phyloP scores from a whole-genome alignment of 2,329 filamentous ascomycete species.

The Hypocreales sp. region DNA sequence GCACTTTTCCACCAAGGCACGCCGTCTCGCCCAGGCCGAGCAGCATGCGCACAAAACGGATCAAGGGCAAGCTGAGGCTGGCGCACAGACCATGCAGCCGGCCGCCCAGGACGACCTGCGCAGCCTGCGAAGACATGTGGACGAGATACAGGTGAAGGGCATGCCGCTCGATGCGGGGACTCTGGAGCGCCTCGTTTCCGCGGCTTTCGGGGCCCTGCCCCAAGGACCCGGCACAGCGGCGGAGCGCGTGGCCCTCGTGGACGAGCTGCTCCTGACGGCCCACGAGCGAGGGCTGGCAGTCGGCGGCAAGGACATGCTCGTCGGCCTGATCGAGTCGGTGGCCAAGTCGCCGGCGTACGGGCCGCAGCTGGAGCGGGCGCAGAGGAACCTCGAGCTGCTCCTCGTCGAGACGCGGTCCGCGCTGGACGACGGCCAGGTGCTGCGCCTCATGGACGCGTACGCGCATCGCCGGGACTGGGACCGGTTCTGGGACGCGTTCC shows the following conservation, averaged over 20 bases:
- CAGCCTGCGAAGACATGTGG: constrained; percentile 13
- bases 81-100: neutral
- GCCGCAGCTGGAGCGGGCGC: constrained; percentile 20
- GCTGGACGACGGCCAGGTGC: constrained; percentile 22
- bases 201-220: constrained; percentile 16
- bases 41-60: neutral
- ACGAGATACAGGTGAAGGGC: constrained; percentile 23
- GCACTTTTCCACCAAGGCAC: constrained; percentile 16
- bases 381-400: constrained; percentile 28
- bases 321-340: constrained; percentile 26
- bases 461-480: constrained; percentile 32
- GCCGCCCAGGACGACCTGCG: constrained; percentile 5
- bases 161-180: constrained; percentile 17
- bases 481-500: constrained; percentile 46
- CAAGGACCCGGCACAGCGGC: constrained; percentile 8
- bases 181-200: constrained; percentile 20
- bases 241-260: constrained; percentile 21
- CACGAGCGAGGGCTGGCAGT: constrained; percentile 27
- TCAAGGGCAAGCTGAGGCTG: no score
- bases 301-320: constrained; percentile 30
- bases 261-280: constrained; percentile 27
- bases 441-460: constrained; percentile 29
- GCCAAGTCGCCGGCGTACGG: constrained; percentile 15
- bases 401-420: constrained; percentile 20
- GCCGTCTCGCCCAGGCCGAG: constrained; percentile 6